Percentiles rank a stretch among this genome's conserved stretches.
Conservation (phyloP, 2,329 filamentous ascomycete species). For the Neoarthrinium moseri region DNA sequence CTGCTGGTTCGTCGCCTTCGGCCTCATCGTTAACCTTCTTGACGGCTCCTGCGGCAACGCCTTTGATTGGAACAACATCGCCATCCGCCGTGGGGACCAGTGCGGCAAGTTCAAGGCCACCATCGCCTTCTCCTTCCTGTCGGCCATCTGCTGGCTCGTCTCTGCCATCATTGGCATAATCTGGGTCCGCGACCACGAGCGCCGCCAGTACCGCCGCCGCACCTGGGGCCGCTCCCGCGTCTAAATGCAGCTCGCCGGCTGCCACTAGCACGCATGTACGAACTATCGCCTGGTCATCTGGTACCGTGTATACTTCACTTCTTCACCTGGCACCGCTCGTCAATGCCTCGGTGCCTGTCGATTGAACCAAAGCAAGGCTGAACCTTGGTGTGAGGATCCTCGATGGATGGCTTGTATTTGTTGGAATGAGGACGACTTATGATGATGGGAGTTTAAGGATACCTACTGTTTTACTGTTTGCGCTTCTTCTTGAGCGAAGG, state of each 20-base stretch:
- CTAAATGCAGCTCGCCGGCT: no score
- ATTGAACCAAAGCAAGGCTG: no score
- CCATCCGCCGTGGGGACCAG: constrained; percentile 41
- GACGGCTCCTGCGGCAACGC: constrained; percentile 51
- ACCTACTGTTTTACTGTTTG: neutral
- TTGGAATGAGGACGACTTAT: neutral
- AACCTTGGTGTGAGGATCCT: no score
- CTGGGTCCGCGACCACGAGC: constrained; percentile 47
- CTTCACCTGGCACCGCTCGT: no score
- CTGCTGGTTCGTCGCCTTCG: constrained; percentile 70
- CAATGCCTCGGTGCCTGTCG: no score
- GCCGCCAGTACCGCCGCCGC: constrained; percentile 28
- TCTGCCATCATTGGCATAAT: constrained; percentile 58
- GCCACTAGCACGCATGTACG: no score
- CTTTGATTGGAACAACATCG: constrained; percentile 60
- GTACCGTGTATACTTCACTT: no score
- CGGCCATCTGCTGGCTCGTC: constrained; percentile 68
- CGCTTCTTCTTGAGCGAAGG: neutral
- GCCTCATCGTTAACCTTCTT: constrained; percentile 58
- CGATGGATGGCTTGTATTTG: neutral
- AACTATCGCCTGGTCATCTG: no score
- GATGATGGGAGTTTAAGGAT: neutral
- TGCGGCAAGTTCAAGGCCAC: constrained; percentile 71
- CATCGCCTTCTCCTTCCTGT: constrained; percentile 71
- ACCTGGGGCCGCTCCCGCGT: constrained; percentile 25